A percentile compares a stretch with the other conserved stretches of the same genome.
phyloP scores from a whole-genome alignment of 441 rosid species.

The Syzygium malaccense region DNA sequence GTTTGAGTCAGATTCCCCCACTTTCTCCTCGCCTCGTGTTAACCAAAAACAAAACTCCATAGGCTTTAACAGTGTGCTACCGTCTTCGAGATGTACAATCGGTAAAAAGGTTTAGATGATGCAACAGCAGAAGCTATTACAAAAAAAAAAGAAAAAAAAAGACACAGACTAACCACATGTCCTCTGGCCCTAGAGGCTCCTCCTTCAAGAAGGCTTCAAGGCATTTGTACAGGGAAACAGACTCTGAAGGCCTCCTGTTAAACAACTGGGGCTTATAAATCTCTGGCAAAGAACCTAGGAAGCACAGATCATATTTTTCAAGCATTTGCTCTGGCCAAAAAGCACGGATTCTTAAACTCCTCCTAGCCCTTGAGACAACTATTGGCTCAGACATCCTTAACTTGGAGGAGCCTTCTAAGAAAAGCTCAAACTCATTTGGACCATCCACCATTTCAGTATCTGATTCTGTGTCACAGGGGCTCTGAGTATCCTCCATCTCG shows the following conservation, averaged over 20 bases:
- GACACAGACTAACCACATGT: slow-evolving; percentile 61
- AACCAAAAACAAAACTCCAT: not conserved
- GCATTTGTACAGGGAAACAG: slow-evolving; percentile 61
- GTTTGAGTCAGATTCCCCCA: not conserved
- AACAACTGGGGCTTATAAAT: slow-evolving; percentile 37
- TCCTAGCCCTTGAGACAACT: slow-evolving; percentile 17
- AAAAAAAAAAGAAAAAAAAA: not conserved
- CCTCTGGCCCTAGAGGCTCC: slow-evolving; percentile 87
- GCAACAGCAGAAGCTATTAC: not conserved
- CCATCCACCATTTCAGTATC: slow-evolving; percentile 13
- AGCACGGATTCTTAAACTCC: slow-evolving; percentile 35
- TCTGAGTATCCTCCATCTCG: not conserved
- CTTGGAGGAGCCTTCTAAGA: not conserved
- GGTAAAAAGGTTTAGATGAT: not conserved
- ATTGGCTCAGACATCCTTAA: slow-evolving; percentile 20
- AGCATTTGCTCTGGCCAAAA: slow-evolving; percentile 55
- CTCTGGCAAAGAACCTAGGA: slow-evolving; percentile 47
- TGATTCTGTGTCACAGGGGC: not conserved
- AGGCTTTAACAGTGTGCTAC: not conserved
- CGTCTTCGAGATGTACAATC: not conserved
- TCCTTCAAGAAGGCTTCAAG: slow-evolving; percentile 75
- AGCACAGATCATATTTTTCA: slow-evolving; percentile 35
- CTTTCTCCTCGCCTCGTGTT: not conserved
- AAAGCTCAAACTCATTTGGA: slow-evolving; percentile 23
- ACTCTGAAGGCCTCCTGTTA: slow-evolving; percentile 50